phyloP scores from a whole-genome alignment of 768 basidiomycete genomes.

The Collybia mongolica region DNA sequence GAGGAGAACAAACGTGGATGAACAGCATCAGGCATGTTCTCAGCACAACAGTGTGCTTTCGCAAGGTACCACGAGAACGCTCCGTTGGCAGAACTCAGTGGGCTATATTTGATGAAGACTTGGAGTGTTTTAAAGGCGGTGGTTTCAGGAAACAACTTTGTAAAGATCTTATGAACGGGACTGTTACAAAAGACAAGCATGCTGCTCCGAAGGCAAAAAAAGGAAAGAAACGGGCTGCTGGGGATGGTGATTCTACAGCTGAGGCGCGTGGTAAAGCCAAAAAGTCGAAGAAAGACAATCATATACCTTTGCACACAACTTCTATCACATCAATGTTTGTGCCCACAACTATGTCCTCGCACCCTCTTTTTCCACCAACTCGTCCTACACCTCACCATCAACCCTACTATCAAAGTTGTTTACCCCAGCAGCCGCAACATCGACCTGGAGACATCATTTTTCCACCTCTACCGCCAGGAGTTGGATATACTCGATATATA shows the following conservation, averaged over 20 bases:
- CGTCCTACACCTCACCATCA: slow-evolving; percentile 67
- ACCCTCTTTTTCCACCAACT: slow-evolving; percentile 48
- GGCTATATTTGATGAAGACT: slow-evolving; percentile 82
- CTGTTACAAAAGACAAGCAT: slow-evolving; percentile 31
- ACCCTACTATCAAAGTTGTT: slow-evolving; percentile 67
- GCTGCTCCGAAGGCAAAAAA: slow-evolving; percentile 29
- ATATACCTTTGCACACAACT: slow-evolving; percentile 15
- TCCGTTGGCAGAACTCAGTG: slow-evolving; percentile 81
- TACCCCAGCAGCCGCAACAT: slow-evolving; percentile 35
- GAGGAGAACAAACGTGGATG: slow-evolving; percentile 95
- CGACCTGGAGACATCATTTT: slow-evolving; percentile 67
- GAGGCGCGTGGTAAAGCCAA: slow-evolving; percentile 43
- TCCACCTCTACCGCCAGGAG: slow-evolving; percentile 62
- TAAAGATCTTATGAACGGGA: slow-evolving; percentile 42
- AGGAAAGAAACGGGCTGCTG: slow-evolving; percentile 33
- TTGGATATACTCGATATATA: slow-evolving; percentile 29
- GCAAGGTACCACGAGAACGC: slow-evolving; percentile 78
- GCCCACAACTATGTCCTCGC: slow-evolving; percentile 25
- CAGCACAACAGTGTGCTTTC: slow-evolving; percentile 88
- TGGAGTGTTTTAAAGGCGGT: slow-evolving; percentile 81
- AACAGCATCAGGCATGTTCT: slow-evolving; percentile 97
- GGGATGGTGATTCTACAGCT: slow-evolving; percentile 30
- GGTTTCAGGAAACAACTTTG: slow-evolving; percentile 72
- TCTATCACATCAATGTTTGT: slow-evolving; percentile 20
- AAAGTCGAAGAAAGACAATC: slow-evolving; percentile 41